Conservation (phyloP, 1,284 basidiomycete genomes). For the Ustilago nuda region DNA sequence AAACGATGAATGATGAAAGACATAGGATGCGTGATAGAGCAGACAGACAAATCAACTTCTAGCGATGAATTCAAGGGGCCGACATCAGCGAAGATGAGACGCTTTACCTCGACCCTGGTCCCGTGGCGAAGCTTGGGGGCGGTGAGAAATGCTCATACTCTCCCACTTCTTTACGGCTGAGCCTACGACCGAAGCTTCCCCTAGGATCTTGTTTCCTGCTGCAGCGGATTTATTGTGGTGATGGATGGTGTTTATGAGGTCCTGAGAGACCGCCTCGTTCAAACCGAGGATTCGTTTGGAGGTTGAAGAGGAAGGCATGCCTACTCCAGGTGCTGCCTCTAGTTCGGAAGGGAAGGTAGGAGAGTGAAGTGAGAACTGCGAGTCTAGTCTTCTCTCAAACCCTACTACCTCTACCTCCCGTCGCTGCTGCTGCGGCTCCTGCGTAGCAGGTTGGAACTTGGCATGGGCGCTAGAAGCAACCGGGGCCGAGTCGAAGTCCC, state of each 20-base stretch:
- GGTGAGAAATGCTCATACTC: constrained; percentile 24
- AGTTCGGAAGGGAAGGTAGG: background rate
- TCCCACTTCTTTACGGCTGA: constrained; percentile 52
- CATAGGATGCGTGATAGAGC: background rate
- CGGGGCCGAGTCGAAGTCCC: constrained; percentile 20
- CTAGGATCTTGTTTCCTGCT: background rate
- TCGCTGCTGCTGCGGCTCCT: background rate
- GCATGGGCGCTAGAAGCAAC: background rate
- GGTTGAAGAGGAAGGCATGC: constrained; percentile 20
- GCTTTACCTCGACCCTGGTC: background rate
- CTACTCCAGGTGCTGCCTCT: background rate
- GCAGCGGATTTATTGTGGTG: background rate
- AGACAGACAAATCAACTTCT: background rate
- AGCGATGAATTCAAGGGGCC: background rate
- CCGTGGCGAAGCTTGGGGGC: background rate
- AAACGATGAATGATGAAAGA: background rate
- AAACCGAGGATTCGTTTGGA: constrained; percentile 20
- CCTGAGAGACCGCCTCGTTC: constrained; percentile 4
- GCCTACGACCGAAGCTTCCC: constrained; percentile 30
- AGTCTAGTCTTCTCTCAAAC: constrained; percentile 21
- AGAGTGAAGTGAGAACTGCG: constrained; percentile 24
- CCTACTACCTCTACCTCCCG: constrained; percentile 14
- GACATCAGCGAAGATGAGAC: background rate
- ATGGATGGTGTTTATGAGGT: constrained; percentile 8
- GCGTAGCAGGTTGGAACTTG: background rate